Base-by-base conservation (phyloP, 2,329 filamentous ascomycete species). In the Diaporthe sp. region DNA sequence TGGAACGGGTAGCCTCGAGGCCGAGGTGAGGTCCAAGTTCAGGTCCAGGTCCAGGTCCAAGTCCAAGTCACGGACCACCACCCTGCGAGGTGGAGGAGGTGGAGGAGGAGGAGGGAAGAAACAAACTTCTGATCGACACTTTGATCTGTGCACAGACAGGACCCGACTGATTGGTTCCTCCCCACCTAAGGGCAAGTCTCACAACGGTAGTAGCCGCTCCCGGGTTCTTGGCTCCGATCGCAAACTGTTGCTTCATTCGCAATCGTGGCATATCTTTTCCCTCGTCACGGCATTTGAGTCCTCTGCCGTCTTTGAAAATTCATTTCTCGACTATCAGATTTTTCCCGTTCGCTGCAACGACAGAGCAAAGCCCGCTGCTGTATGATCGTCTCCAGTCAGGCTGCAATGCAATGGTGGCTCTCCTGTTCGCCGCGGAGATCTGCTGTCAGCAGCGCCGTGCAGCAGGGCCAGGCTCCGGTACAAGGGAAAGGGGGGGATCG, bases 241-340 rank as follows among this genome's bases (percentile, higher is more conserved):
- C 74, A 76, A 76, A 71, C 50, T 76, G 52, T 74, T 76, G 74
- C 74, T 73, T 28, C 22, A 47, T 47, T 35, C 40, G 22, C 15
- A 1, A 1, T 15, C 17, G 15, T 68, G 60, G 47, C 64, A 54
- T n/a, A 30, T 72, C 71, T 45, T 35, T 64, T n/a, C n/a, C n/a
- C 10, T 47, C 25, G 30, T 28, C 33, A 33, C 58, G 47, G 30
- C 47, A 15, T 55, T 47, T 52, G 38, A 67, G 35, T 30, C 22
- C 25, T 35, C 28, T 17, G n/a, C 66, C 66, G 40, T 52, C 52
- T 60, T 28, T 68, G 25, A 68, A 47, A 42, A 15, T 13, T 52
- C 64, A 54, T 28, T 15, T 42, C 19, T 47, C 50, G 19, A 45
- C 38, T 45, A 17, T 40, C 47, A 68, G 15, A n/a, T 38, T 28